Percentiles rank a stretch among this genome's conserved stretches.
Conservation (phyloP, 2,329 filamentous ascomycete species). For the Hymenoscyphus linearis region DNA sequence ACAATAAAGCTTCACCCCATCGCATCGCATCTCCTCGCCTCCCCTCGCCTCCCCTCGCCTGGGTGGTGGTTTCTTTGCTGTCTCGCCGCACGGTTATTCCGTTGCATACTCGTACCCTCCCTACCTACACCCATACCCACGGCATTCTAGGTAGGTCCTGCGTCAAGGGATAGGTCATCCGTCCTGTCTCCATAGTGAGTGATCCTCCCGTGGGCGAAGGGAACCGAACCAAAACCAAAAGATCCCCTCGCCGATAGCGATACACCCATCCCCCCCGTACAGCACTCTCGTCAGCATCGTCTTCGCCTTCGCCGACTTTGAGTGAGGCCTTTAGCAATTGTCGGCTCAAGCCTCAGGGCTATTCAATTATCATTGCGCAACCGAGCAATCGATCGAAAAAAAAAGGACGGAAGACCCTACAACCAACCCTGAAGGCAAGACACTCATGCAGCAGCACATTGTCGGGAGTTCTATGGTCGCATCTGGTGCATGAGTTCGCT, state of each 20-base stretch:
- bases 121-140: background rate
- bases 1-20: background rate
- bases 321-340: background rate
- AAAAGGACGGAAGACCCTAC: no score
- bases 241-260: no score
- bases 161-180: no score
- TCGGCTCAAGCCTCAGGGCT: background rate
- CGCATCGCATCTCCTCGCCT: background rate
- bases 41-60: no score
- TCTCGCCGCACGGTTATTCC: background rate
- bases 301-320: background rate
- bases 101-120: background rate
- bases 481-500: background rate
- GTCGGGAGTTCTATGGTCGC: background rate
- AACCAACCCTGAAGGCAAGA: no score
- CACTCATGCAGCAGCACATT: background rate
- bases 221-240: no score
- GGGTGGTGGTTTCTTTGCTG: background rate
- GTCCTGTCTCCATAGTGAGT: background rate
- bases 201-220: background rate
- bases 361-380: no score
- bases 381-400: no score
- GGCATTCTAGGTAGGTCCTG: background rate
- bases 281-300: background rate
- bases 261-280: background rate